A percentile compares a stretch with the other conserved stretches of the same genome.
Evolutionary conservation across 352 stramenopile species (phyloP).

Genomic region (Blastocystis sp.): DNA sequence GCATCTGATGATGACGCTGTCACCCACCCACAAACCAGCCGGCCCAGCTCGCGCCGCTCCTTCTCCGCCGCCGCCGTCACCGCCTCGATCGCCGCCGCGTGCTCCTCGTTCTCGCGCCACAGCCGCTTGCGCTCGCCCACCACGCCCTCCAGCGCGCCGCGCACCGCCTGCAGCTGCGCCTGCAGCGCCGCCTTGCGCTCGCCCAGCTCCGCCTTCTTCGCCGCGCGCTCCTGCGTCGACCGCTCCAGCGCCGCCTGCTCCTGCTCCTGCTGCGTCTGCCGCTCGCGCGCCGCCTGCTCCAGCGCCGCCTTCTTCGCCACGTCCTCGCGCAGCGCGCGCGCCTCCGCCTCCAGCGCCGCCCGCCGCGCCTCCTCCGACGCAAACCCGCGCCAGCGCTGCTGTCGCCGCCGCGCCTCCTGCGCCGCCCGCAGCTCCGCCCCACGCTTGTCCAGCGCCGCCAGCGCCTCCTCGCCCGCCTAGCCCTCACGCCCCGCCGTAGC

Average conservation of each 20-base stretch:
- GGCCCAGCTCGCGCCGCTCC: slow-evolving; percentile 55
- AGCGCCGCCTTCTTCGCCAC: slow-evolving; percentile 74
- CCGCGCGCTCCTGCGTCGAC: slow-evolving; percentile 16
- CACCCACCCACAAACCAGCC: slow-evolving; percentile 49
- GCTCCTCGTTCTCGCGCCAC: slow-evolving; percentile 67
- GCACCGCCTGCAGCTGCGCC: slow-evolving; percentile 72
- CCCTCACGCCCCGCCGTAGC: slow-evolving; percentile 70
- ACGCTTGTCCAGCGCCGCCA: not conserved
- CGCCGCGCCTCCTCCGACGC: slow-evolving; percentile 70
- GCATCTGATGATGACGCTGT: not conserved
- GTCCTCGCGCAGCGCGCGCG: slow-evolving; percentile 75
- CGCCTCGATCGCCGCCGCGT: slow-evolving; percentile 54
- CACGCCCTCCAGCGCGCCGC: slow-evolving; percentile 58
- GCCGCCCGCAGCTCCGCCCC: slow-evolving; percentile 83
- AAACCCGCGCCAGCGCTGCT: slow-evolving; percentile 22
- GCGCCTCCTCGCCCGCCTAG: not conserved
- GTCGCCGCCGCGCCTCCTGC: slow-evolving; percentile 73
- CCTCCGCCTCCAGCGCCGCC: slow-evolving; percentile 70
- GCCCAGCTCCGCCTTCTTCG: slow-evolving; percentile 74
- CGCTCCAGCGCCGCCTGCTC: slow-evolving; percentile 65
- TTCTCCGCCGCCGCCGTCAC: slow-evolving; percentile 41
- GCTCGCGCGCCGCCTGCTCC: slow-evolving; percentile 73
- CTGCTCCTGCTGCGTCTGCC: slow-evolving; percentile 71
- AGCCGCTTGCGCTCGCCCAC: slow-evolving; percentile 24
- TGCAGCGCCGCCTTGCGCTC: slow-evolving; percentile 73